phyloP scores from a whole-genome alignment of 129 eudicot genomes.

The Flaveria bidentis region DNA sequence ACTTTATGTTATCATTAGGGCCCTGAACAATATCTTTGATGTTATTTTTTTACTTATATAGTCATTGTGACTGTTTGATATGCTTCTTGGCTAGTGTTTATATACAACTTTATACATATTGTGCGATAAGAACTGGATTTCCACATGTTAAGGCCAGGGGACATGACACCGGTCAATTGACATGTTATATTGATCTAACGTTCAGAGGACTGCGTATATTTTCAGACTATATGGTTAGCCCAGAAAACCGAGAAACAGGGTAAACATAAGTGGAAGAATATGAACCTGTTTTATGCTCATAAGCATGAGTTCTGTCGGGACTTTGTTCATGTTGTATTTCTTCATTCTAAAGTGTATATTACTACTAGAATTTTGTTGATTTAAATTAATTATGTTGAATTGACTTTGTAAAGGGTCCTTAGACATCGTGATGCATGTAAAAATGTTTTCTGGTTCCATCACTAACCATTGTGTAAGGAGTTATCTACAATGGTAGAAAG shows the following conservation, averaged over 20 bases:
- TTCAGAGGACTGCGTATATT: too few relatives aligned
- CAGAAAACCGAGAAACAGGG: too few relatives aligned
- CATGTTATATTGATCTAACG: neutral
- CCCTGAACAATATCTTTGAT: conserved; percentile 10
- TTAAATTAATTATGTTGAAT: too few relatives aligned
- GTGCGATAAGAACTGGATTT: neutral
- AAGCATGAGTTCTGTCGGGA: neutral
- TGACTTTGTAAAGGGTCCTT: too few relatives aligned
- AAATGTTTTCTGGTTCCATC: too few relatives aligned
- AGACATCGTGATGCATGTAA: too few relatives aligned
- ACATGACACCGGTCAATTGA: neutral
- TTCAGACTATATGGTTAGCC: too few relatives aligned
- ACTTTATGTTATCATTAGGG: neutral
- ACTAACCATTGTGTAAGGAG: too few relatives aligned
- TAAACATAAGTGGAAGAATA: neutral
- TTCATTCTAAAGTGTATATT: neutral
- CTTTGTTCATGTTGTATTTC: neutral
- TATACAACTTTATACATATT: neutral
- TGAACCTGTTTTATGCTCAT: neutral
- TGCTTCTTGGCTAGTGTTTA: neutral
- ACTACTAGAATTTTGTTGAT: neutral
- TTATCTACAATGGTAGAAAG: too few relatives aligned
- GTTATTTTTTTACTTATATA: conserved; percentile 1
- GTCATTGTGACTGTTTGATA: neutral
- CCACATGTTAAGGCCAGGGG: neutral